These are phyloP conservation scores for Camelina neglecta DNA, from an alignment of 345 rosid genomes.

Conservation along the genomic window DNA sequence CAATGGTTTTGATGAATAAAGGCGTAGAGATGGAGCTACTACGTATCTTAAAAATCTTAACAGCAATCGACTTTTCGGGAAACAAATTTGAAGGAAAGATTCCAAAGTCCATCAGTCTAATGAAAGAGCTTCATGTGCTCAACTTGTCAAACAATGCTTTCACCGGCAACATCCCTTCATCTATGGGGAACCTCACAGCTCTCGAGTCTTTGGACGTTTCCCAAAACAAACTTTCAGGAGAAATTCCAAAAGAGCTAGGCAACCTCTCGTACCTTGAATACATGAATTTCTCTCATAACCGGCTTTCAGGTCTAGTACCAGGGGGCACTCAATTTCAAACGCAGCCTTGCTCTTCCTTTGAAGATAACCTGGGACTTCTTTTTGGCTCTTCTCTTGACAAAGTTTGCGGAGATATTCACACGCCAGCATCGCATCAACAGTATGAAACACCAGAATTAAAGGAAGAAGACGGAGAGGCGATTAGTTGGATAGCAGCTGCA, in stretches of 20 bases:
- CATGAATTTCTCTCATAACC: constrained; percentile 5
- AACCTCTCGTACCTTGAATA: background rate
- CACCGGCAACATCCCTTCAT: too few relatives aligned
- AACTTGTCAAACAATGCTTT: too few relatives aligned
- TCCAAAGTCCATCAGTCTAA: too few relatives aligned
- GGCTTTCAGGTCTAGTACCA: background rate
- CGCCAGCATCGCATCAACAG: background rate
- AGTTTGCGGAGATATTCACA: background rate
- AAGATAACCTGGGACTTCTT: background rate
- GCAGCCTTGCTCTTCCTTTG: background rate
- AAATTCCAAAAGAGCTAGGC: background rate
- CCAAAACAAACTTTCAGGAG: background rate
- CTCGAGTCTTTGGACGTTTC: too few relatives aligned
- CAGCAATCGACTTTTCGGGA: too few relatives aligned
- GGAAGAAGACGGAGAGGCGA: background rate
- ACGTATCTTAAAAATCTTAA: too few relatives aligned
- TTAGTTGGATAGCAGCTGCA: constrained; percentile 2
- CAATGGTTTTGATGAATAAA: too few relatives aligned
- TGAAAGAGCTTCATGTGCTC: too few relatives aligned
- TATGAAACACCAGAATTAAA: background rate
- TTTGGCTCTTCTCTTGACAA: background rate
- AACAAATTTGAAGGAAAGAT: too few relatives aligned
- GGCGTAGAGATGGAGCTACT: too few relatives aligned
- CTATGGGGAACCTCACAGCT: too few relatives aligned
- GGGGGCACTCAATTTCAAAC: background rate